phyloP scores from a whole-genome alignment of 202 grass and related monocot species.

The Panicum virgatum region DNA sequence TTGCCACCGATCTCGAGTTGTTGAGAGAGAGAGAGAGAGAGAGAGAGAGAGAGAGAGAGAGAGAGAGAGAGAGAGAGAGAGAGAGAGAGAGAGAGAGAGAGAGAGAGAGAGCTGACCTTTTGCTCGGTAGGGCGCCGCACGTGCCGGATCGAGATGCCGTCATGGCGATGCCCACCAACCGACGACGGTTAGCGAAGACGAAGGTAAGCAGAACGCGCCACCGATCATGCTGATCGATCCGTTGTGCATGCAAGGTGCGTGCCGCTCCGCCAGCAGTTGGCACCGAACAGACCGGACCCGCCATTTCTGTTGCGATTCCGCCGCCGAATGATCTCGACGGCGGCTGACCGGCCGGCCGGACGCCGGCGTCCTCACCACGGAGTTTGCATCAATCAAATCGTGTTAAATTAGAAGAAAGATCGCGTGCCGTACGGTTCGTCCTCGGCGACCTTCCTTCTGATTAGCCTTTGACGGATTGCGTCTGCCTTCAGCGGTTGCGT shows the following conservation, averaged over 20 bases:
- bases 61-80: no score
- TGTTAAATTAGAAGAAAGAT: background rate
- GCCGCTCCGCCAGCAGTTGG: background rate
- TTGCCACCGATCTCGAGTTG: background rate
- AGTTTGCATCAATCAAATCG: no score
- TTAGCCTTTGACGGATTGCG: background rate
- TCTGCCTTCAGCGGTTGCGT: no score
- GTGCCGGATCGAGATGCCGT: slow-evolving; percentile 22
- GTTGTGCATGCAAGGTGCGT: background rate
- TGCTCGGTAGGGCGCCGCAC: background rate
- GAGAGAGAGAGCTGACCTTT: slow-evolving; percentile 32
- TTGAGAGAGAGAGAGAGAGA: no score
- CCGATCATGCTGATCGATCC: background rate
- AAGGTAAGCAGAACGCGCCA: background rate
- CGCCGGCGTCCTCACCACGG: background rate
- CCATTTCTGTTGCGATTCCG: background rate
- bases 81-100: no score
- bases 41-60: no score
- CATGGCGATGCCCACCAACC: background rate
- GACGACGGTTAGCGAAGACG: background rate
- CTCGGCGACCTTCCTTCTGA: background rate
- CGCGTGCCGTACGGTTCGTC: slow-evolving; percentile 32
- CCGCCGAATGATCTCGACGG: background rate
- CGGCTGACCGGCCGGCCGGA: background rate
- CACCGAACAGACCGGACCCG: background rate